Evolutionary conservation across 768 basidiomycete genomes (phyloP), one percentile per base, ranked within the genome.

Genomic region (Termitomyces bulborhizus): DNA sequence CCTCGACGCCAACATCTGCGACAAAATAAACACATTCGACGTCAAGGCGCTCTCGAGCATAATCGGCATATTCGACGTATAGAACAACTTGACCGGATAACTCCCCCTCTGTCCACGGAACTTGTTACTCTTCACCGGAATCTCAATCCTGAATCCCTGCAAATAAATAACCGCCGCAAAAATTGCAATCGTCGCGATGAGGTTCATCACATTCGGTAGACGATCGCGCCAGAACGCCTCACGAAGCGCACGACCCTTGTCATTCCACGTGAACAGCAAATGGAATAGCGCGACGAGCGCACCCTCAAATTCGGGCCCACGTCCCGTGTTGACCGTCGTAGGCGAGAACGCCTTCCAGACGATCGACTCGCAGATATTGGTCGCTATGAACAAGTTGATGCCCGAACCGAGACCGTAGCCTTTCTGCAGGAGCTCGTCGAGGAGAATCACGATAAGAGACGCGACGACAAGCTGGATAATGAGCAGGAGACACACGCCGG

Each of bases 311-410:
- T 99, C 97, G 51, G 95, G 90, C 3, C 96, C 96, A 60, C 96
- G 90, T 39, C 96, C 97, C 31, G 94, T 98, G 82, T 98, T 98
- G 73, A 98, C 74, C 45, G 97, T 98, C 21, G 93, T 98, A 9
- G 97, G 97, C 1, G 93, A 95, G 76, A 99, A 98, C 1, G 96
- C 97, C 68, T 99, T 99, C 96, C 96, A 99, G 68, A 98, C 85
- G 75, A 99, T 98, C 59, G 89, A 92, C 72, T 99, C 97, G 72
- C 96, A 98, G 64, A 99, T 98, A 80, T 98, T 99, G 76, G 97
- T 98, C 4, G 96, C 97, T 64, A 98, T 97, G 82, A 98, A 98
- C 55, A 98, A 87, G 55, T 94, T 95, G 72, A 99, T 98, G 60
- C 97, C 97, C 4, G 93, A 95, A 55, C 97, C 97, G 59, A 98